phyloP scores from a whole-genome alignment of 345 rosid species.

The Ailanthus altissimus region DNA sequence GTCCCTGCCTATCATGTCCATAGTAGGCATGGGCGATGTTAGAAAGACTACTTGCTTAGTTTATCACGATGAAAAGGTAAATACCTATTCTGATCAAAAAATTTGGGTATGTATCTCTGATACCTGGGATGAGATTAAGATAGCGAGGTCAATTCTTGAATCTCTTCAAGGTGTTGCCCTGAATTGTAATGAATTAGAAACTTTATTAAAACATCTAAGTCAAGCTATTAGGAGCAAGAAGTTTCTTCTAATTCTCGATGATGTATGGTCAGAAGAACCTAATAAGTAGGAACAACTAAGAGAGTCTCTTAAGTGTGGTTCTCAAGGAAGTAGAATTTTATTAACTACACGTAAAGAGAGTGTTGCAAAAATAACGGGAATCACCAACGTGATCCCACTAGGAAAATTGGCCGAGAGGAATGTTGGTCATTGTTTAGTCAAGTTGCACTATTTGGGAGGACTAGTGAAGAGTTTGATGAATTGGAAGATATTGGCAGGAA shows the following conservation, averaged over 20 bases:
- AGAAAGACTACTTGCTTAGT: not conserved
- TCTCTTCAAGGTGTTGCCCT: not conserved
- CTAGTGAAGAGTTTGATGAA: not conserved
- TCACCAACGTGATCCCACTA: not conserved
- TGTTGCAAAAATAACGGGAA: not conserved
- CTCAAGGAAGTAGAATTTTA: not conserved
- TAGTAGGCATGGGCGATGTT: not conserved
- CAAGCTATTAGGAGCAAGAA: not conserved
- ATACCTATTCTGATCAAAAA: not conserved
- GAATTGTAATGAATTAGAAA: not conserved
- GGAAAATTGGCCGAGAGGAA: not conserved
- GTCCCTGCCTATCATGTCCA: not conserved
- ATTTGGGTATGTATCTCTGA: not conserved
- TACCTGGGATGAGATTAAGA: not conserved
- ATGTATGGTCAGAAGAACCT: not conserved
- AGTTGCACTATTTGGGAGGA: not conserved
- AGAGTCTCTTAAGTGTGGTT: not conserved
- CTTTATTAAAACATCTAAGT: accelerated
- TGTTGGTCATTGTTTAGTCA: not conserved
- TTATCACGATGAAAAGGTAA: not conserved
- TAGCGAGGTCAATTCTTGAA: not conserved
- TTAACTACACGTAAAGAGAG: not conserved
- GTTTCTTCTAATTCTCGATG: not conserved
- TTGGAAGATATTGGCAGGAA: not conserved
- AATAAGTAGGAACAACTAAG: not conserved